Conservation (phyloP, 2,329 filamentous ascomycete genomes). For the Aspergillus sp. region DNA sequence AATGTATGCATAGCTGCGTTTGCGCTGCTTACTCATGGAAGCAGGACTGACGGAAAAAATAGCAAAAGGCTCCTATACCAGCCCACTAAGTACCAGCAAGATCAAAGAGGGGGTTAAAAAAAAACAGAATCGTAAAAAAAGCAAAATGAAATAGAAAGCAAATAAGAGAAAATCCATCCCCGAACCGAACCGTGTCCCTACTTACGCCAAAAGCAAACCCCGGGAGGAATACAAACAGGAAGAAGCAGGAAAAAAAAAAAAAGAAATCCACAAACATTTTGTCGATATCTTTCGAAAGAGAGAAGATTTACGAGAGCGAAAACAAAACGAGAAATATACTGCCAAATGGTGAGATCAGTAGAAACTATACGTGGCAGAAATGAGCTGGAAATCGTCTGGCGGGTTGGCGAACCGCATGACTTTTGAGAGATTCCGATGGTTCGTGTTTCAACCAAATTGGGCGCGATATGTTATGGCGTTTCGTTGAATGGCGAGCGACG, state of each 20-base stretch:
- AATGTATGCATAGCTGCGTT: background rate
- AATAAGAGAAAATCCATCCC: background rate
- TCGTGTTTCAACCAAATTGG: background rate
- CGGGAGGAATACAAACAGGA: background rate
- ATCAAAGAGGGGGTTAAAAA: background rate
- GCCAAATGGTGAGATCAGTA: constrained; percentile 10
- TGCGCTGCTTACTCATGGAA: background rate
- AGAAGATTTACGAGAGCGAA: constrained; percentile 10
- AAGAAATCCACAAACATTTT: constrained; percentile 21
- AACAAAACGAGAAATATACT: background rate
- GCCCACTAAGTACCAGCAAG: background rate
- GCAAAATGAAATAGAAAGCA: background rate
- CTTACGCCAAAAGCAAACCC: background rate
- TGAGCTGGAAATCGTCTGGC: background rate
- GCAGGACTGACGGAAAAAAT: background rate
- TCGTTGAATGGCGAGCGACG: background rate
- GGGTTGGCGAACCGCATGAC: background rate
- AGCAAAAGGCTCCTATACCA: background rate
- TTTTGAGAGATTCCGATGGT: background rate
- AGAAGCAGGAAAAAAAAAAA: constrained; percentile 5
- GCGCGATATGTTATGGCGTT: background rate
- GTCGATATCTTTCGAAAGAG: constrained; percentile 7
- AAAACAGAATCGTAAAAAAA: background rate
- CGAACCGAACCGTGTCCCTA: background rate
- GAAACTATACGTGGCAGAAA: background rate